Conservation (phyloP, 306 rosid species). For the Vigna hirtella region DNA sequence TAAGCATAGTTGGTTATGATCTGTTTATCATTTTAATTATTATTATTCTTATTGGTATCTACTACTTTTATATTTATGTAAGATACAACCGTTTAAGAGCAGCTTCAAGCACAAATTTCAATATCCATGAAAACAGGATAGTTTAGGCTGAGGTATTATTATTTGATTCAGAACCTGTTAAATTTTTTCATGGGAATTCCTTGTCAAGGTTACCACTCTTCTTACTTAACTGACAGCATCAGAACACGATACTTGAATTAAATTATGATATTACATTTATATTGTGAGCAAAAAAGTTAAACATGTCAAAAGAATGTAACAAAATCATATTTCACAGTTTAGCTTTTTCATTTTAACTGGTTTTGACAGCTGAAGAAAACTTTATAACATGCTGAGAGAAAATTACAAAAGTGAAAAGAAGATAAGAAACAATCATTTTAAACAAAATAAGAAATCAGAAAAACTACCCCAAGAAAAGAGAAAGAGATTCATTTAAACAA, state of each 20-base stretch:
- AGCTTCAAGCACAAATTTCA: neutral
- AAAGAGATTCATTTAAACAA: neutral
- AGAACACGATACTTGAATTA: constrained; percentile 22
- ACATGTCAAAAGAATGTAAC: constrained; percentile 14
- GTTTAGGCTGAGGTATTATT: too few species aligned
- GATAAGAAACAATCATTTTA: constrained; percentile 1
- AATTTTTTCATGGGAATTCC: constrained; percentile 28
- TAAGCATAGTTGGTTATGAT: neutral
- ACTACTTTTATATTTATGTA: neutral
- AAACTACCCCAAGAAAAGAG: neutral
- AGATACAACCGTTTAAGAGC: neutral
- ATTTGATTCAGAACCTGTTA: neutral
- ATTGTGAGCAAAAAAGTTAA: neutral
- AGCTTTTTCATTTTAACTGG: constrained; percentile 33
- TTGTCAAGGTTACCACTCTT: constrained; percentile 20
- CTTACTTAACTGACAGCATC: constrained; percentile 28
- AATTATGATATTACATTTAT: constrained; percentile 22
- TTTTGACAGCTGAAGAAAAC: constrained; percentile 13
- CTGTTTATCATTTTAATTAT: neutral
- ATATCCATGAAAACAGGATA: too few species aligned
- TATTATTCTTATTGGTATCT: neutral
- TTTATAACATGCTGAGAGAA: constrained; percentile 1
- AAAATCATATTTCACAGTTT: constrained; percentile 10
- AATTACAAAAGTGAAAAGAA: neutral
- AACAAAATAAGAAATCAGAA: neutral